Base-by-base conservation (phyloP, 441 rosid genomes). In the Erodium texanum region DNA sequence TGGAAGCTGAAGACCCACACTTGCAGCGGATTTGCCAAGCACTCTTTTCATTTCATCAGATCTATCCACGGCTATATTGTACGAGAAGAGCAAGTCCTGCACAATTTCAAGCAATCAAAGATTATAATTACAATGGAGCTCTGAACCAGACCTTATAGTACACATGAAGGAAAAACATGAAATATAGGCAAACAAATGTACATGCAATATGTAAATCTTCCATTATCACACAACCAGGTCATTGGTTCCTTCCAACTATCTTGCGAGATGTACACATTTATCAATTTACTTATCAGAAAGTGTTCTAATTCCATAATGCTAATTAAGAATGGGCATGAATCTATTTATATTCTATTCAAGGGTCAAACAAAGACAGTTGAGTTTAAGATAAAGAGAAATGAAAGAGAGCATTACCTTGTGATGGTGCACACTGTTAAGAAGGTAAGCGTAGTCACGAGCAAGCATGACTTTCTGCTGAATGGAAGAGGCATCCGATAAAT, bases 1-100 rank as follows among this genome's bases (percentile, higher is more conserved):
- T 1, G 96, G 96, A 76, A 94, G 97, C 70, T 74, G 86, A 80
- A 91, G 96, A 36, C 99, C 96, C 34, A 93, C 96, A 76, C 96
- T 91, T 19, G 91, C 85, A 66, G 96, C 97, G 54, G 99, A 89
- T 80, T 92, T 89, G 32, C 89, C 83, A 22, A 88, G 81, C 70
- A 73, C 70, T 70, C 85, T 79, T 78, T 84, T 85, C 92, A 92
- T 83, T 81, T 94, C 98, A 1, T 87, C 86, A 9, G 97, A 71
- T 77, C 97, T 85, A 74, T 92, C 97, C 50, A 94, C 93, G 0
- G 94, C 97, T 61, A 94, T 85, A 78, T 87, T 89, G 88, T 94
- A 91, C n/a, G 99, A 94, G 79, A 89, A 88, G 67, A 88, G 66
- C 43, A 92, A 71, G 7, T 92, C 98, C 97, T 87, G 86, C 80